Conservation (phyloP, 345 rosid species). For the Brassica cretica region DNA sequence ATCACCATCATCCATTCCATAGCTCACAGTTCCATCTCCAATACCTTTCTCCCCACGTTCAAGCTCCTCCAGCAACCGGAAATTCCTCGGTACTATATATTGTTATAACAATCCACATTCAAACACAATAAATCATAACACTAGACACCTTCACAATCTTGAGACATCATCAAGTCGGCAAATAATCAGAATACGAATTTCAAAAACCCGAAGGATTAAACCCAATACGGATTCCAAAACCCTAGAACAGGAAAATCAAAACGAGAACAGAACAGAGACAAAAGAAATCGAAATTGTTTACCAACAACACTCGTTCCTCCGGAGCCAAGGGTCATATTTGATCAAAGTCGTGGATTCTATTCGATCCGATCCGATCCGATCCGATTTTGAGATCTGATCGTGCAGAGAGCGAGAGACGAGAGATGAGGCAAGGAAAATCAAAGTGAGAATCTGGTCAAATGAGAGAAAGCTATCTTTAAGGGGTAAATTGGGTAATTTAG, state of each 20-base stretch:
- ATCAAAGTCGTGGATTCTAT: constrained; percentile 5
- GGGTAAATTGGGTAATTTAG: not conserved
- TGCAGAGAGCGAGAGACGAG: not conserved
- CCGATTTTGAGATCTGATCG: constrained; percentile 49
- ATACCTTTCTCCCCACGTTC: constrained; percentile 96
- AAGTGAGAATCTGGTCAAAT: constrained; percentile 29
- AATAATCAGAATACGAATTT: not conserved
- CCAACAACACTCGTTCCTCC: constrained; percentile 90
- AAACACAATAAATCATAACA: no score
- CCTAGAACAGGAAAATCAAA: not conserved
- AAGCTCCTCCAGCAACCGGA: constrained; percentile 83
- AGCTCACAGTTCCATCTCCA: constrained; percentile 98
- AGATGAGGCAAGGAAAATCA: not conserved
- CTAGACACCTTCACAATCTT: no score
- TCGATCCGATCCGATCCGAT: constrained; percentile 18
- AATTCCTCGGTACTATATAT: constrained; percentile 72
- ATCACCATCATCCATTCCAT: constrained; percentile 97
- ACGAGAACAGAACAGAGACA: not conserved
- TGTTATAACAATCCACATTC: no score
- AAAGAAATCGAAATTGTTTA: constrained; percentile 23
- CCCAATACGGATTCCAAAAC: constrained; percentile 28
- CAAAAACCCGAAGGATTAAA: constrained; percentile 16
- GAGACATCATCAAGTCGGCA: no score
- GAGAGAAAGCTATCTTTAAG: constrained; percentile 20
- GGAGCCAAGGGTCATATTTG: constrained; percentile 77